These are phyloP conservation scores for Lactarius psammicola DNA, from an alignment of 768 basidiomycete species.

Conservation along the genomic window DNA sequence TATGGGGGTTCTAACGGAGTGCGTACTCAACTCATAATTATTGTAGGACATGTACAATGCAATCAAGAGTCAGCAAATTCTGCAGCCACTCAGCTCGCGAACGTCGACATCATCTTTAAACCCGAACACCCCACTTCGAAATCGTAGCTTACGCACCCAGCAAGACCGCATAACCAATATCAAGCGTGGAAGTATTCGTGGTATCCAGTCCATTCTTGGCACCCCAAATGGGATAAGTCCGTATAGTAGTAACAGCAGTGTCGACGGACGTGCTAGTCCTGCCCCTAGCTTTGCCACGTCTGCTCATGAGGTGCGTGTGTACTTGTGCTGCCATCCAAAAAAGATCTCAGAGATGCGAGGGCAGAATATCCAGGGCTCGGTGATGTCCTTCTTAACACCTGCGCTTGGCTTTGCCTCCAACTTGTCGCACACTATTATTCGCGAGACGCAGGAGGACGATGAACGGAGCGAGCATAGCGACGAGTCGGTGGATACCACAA, in stretches of 20 bases:
- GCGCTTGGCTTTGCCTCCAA: conserved; percentile 97
- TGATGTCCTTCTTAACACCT: conserved; percentile 71
- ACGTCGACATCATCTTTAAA: conserved; percentile 57
- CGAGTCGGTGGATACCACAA: conserved; percentile 63
- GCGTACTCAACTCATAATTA: conserved; percentile 10
- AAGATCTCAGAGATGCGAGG: conserved; percentile 35
- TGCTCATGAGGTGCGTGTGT: conserved; percentile 64
- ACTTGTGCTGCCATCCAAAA: not conserved
- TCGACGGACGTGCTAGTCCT: conserved; percentile 90
- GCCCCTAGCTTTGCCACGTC: conserved; percentile 93
- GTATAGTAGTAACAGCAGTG: conserved; percentile 79
- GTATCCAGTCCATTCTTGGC: conserved; percentile 75
- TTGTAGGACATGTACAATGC: conserved; percentile 92
- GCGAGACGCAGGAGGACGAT: conserved; percentile 88
- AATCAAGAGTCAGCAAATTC: conserved; percentile 86
- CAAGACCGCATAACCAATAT: conserved; percentile 71
- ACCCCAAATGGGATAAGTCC: conserved; percentile 68
- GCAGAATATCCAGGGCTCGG: conserved; percentile 54
- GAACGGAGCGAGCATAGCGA: conserved; percentile 71
- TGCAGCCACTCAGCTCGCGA: conserved; percentile 67
- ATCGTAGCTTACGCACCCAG: conserved; percentile 64
- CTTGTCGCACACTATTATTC: conserved; percentile 93
- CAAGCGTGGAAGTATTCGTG: conserved; percentile 91
- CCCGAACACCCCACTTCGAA: conserved; percentile 55
- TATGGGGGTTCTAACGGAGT: conserved; percentile 34